These are phyloP conservation scores for Trypanosoma congolense DNA, from an alignment of 208 protist genomes.

Conservation along the genomic window DNA sequence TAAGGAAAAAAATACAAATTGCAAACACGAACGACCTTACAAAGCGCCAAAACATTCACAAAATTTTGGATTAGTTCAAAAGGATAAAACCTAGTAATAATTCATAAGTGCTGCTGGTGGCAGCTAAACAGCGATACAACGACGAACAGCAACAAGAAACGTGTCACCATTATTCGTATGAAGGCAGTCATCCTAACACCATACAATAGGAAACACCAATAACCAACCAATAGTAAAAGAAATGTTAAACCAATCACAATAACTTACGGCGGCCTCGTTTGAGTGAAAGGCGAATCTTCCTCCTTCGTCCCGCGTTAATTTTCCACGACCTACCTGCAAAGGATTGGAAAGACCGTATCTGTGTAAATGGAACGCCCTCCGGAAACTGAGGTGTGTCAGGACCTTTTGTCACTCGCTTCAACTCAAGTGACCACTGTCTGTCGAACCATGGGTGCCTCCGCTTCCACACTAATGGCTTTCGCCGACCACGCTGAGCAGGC, in stretches of 20 bases:
- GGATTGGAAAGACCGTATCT: constrained; percentile 82
- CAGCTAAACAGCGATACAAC: too few relatives aligned
- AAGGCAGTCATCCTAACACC: too few relatives aligned
- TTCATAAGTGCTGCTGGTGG: too few relatives aligned
- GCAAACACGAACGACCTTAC: too few relatives aligned
- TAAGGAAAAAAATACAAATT: too few relatives aligned
- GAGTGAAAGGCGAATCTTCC: constrained; percentile 84
- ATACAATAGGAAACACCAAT: too few relatives aligned
- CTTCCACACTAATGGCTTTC: constrained; percentile 85
- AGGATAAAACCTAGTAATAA: too few relatives aligned
- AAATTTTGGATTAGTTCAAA: too few relatives aligned
- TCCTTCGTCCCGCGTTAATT: constrained; percentile 78
- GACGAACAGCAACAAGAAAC: too few relatives aligned
- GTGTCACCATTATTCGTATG: too few relatives aligned
- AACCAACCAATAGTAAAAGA: too few relatives aligned
- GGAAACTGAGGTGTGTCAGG: constrained; percentile 81
- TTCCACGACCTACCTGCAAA: constrained; percentile 83
- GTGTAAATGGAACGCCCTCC: constrained; percentile 81
- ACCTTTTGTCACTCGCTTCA: constrained; percentile 75
- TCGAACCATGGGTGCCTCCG: constrained; percentile 89
- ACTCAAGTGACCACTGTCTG: constrained; percentile 81
- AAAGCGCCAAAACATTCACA: too few relatives aligned
- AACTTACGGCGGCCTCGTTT: constrained; percentile 84
- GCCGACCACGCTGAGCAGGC: constrained; percentile 71
- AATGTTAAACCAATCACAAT: constrained; percentile 39